Conservation (phyloP, 345 rosid species). For the Barbarea vulgaris region DNA sequence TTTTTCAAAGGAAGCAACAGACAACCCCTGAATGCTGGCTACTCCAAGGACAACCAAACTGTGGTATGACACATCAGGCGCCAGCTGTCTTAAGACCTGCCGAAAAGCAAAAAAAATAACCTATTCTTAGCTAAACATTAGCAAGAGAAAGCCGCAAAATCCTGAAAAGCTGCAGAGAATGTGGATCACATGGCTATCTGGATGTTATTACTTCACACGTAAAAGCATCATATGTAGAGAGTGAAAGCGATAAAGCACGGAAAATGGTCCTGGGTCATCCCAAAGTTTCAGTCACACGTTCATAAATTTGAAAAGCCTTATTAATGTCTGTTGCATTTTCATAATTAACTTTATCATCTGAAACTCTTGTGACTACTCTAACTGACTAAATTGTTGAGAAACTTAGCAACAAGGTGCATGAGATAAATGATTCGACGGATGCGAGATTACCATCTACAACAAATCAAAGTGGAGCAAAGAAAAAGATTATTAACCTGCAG, state of each 20-base stretch:
- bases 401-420: slow-evolving; percentile 16
- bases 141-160: slow-evolving; percentile 5
- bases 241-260: not conserved
- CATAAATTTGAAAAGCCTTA: not conserved
- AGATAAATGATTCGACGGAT: not conserved
- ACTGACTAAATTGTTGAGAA: slow-evolving; percentile 1
- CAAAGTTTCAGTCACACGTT: not conserved
- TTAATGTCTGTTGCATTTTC: not conserved
- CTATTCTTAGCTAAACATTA: slow-evolving; percentile 11
- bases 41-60: slow-evolving; percentile 91
- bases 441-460: not conserved
- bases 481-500: slow-evolving; percentile 64
- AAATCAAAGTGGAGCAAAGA: slow-evolving; percentile 8
- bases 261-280: slow-evolving; percentile 2
- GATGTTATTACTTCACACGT: slow-evolving; percentile 14
- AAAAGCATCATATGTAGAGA: slow-evolving; percentile 6
- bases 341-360: not conserved
- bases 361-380: not conserved
- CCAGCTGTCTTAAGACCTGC: slow-evolving; percentile 94
- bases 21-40: slow-evolving; percentile 92
- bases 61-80: slow-evolving; percentile 89
- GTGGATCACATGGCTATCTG: slow-evolving; percentile 14
- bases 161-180: slow-evolving; percentile 22
- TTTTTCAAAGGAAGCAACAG: slow-evolving; percentile 97
- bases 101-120: not conserved